A percentile compares a stretch with the other conserved stretches of the same genome.
phyloP scores from a whole-genome alignment of 768 basidiomycete species.

The Tephrocybe rancida region DNA sequence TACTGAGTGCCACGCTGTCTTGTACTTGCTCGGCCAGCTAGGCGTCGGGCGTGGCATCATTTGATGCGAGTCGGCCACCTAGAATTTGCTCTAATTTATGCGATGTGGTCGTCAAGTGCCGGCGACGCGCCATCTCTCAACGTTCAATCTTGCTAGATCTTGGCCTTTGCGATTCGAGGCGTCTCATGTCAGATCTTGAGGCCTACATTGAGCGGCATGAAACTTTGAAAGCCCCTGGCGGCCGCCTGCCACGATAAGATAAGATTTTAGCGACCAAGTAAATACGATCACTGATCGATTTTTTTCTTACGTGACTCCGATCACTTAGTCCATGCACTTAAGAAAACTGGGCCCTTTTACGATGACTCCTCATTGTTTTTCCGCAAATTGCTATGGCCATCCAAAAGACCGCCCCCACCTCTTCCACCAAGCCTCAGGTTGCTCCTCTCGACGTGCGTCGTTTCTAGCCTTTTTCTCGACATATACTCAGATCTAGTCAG shows the following conservation, averaged over 20 bases:
- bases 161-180: too few relatives aligned
- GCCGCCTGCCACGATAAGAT: conserved; percentile 1
- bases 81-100: too few relatives aligned
- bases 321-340: background rate
- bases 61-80: too few relatives aligned
- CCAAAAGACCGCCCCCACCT: conserved; percentile 5
- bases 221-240: background rate
- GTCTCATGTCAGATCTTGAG: too few relatives aligned
- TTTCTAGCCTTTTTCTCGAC: background rate
- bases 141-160: too few relatives aligned
- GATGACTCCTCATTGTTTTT: background rate
- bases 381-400: conserved; percentile 19
- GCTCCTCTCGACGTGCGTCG: conserved; percentile 22
- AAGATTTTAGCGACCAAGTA: background rate
- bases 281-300: conserved; percentile 4
- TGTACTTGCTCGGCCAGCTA: too few relatives aligned
- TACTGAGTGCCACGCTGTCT: too few relatives aligned
- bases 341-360: background rate
- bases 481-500: conserved; percentile 31
- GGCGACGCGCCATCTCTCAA: too few relatives aligned
- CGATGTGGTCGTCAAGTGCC: too few relatives aligned
- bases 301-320: conserved; percentile 6
- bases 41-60: too few relatives aligned
- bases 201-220: background rate
- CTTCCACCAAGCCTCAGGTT: conserved; percentile 4